Percentiles rank a stretch among this genome's conserved stretches.
phyloP scores from a whole-genome alignment of 2,329 filamentous ascomycete genomes.

The Fusarium sp. region DNA sequence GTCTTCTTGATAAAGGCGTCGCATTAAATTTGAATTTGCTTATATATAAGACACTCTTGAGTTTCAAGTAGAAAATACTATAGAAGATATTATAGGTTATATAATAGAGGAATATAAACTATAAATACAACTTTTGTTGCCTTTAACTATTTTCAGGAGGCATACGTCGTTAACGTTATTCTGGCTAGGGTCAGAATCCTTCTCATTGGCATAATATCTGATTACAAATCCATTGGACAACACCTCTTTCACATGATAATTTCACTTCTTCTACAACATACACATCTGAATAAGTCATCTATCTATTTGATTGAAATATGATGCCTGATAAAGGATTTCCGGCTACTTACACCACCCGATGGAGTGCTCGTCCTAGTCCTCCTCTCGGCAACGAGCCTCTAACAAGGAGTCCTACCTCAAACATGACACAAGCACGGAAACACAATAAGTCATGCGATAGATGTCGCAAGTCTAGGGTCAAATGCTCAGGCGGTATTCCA shows the following conservation, averaged over 20 bases:
- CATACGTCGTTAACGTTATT: background rate
- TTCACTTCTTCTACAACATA: background rate
- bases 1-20: too few species aligned
- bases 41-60: too few species aligned
- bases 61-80: too few species aligned
- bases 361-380: background rate
- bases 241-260: too few species aligned
- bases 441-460: conserved; percentile 17
- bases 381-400: background rate
- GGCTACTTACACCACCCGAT: background rate
- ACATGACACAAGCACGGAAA: background rate
- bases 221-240: background rate
- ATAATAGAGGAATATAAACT: too few species aligned
- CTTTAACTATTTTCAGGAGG: background rate
- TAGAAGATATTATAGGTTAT: background rate
- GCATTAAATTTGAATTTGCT: too few species aligned
- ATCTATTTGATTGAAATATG: background rate
- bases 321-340: background rate
- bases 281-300: rapidly evolving
- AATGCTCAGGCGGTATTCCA: conserved; percentile 3
- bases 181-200: background rate
- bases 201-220: background rate
- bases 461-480: conserved; percentile 14
- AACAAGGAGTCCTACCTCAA: background rate
- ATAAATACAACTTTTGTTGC: background rate